These are phyloP conservation scores for Chimonanthus praecox DNA, from an alignment of 164 flowering plant genomes.

Conservation along the genomic window DNA sequence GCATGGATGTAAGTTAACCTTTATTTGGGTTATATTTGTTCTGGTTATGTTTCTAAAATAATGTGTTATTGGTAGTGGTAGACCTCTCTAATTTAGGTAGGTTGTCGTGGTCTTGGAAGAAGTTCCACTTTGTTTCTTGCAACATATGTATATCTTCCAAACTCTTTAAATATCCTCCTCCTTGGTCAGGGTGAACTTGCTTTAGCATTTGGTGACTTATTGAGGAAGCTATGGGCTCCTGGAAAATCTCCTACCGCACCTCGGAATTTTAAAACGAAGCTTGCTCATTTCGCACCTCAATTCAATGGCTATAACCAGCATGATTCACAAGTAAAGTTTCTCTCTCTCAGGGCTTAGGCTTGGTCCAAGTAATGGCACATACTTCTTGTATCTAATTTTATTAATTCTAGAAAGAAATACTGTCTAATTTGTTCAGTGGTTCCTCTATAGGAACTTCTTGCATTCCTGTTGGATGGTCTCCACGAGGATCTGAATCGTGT, in stretches of 20 bases:
- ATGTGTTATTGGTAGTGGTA: neutral
- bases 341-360: neutral
- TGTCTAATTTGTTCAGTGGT: slow-evolving; percentile 9
- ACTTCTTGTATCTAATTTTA: neutral
- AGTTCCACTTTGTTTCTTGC: slow-evolving; percentile 11
- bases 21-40: neutral
- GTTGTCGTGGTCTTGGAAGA: slow-evolving; percentile 1
- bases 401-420: neutral
- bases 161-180: slow-evolving; percentile 6
- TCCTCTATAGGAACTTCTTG: slow-evolving; percentile 69
- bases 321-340: slow-evolving; percentile 78
- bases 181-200: slow-evolving; percentile 80
- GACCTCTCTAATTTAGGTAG: slow-evolving; percentile 4
- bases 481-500: slow-evolving; percentile 96
- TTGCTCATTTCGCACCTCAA: slow-evolving; percentile 84
- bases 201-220: slow-evolving; percentile 82
- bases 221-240: slow-evolving; percentile 82
- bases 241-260: slow-evolving; percentile 70
- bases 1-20: slow-evolving; percentile 62
- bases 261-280: slow-evolving; percentile 62
- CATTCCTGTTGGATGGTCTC: slow-evolving; percentile 90
- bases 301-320: slow-evolving; percentile 91
- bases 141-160: slow-evolving; percentile 5
- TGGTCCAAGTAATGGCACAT: neutral
- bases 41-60: neutral